phyloP scores from a whole-genome alignment of 495 filamentous ascomycete genomes.

The Parachaetomium inaequale region DNA sequence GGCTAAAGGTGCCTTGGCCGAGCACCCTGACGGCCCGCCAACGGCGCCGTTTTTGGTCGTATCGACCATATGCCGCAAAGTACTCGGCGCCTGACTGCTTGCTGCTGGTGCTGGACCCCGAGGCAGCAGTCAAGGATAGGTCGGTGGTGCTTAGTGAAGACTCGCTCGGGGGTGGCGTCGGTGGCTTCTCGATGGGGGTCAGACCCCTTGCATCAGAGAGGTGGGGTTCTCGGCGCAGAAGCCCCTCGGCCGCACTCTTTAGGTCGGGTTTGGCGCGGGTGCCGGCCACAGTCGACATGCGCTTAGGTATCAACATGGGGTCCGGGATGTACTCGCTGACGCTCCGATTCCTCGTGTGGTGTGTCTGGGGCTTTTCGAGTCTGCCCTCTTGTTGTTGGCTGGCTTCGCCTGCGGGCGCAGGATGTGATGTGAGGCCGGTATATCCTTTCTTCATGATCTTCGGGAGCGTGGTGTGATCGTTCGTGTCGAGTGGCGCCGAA shows the following conservation, averaged over 20 bases:
- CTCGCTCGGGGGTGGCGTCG: conserved; percentile 67
- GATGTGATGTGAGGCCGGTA: conserved; percentile 40
- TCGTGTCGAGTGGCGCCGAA: conserved; percentile 39
- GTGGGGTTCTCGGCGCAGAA: conserved; percentile 76
- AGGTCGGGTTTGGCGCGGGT: conserved; percentile 46
- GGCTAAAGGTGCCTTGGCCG: conserved; percentile 93
- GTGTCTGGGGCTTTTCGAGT: conserved; percentile 34
- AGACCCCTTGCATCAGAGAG: conserved; percentile 74
- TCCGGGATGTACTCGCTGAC: conserved; percentile 84
- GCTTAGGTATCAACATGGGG: conserved; percentile 59
- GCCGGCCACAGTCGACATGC: conserved; percentile 70
- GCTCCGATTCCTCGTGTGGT: conserved; percentile 65
- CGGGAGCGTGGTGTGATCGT: conserved; percentile 43
- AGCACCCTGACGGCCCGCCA: conserved; percentile 77
- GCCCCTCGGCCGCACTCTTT: conserved; percentile 44
- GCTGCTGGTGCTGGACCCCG: conserved; percentile 31
- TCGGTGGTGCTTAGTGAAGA: conserved; percentile 50
- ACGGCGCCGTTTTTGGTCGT: conserved; percentile 54
- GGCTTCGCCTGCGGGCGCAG: conserved; percentile 26
- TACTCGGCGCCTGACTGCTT: conserved; percentile 48
- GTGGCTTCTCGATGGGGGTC: conserved; percentile 58
- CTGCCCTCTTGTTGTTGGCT: conserved; percentile 37
- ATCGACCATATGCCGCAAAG: conserved; percentile 58
- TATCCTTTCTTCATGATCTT: conserved; percentile 53
- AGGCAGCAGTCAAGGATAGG: conserved; percentile 26